Conservation (phyloP, 257 asterid genomes). For the Solanum clarkiae region DNA sequence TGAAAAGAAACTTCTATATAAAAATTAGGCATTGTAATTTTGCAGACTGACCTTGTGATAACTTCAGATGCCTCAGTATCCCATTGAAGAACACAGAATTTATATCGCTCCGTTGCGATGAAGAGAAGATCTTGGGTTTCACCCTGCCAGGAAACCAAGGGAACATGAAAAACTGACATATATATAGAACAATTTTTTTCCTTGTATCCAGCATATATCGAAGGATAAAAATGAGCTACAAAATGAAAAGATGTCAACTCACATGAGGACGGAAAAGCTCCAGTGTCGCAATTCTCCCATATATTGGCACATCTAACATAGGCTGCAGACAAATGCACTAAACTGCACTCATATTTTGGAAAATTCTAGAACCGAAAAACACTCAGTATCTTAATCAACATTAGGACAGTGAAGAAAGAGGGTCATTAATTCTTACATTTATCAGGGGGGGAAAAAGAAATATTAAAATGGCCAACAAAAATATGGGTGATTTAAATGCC, state of each 20-base stretch:
- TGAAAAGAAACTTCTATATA: not conserved
- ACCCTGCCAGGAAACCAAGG: constrained; percentile 39
- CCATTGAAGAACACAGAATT: constrained; percentile 90
- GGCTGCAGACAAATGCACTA: constrained; percentile 46
- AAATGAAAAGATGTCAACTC: constrained; percentile 19
- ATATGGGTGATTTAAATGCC: not conserved
- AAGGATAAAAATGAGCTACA: not conserved
- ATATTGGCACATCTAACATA: constrained; percentile 92
- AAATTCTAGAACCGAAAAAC: not conserved
- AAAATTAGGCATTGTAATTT: not conserved
- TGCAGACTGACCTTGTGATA: constrained; percentile 52
- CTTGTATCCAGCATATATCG: not conserved
- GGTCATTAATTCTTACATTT: not conserved
- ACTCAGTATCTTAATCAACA: not conserved
- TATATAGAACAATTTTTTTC: not conserved
- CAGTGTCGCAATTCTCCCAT: constrained; percentile 97
- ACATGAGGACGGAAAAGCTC: constrained; percentile 98
- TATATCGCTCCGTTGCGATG: constrained; percentile 83
- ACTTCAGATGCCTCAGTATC: constrained; percentile 69
- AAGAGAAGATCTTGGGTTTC: constrained; percentile 89
- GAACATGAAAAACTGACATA: not conserved
- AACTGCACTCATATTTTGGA: not conserved
- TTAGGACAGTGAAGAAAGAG: not conserved
- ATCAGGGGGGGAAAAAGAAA: not conserved
- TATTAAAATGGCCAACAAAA: not conserved